Evolutionary conservation across 2,329 filamentous ascomycete genomes (phyloP), one percentile per base, ranked within the genome.

Genomic region (Fusarium xyrophilum): DNA sequence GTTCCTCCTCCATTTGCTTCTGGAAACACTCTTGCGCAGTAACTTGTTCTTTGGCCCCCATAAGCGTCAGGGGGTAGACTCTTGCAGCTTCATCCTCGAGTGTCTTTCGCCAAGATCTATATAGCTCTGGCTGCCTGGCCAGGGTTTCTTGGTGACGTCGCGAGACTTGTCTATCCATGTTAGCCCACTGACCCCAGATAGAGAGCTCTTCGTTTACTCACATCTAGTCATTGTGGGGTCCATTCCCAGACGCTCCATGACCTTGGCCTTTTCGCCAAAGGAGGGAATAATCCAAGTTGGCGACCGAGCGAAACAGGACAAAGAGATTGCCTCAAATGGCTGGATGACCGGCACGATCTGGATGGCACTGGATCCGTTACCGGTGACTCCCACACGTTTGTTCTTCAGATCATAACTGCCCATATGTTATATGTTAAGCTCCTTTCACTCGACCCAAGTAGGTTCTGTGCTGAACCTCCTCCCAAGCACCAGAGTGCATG

Each of bases 391-490:
- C n/a, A 47, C 44, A 3, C 27, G 44, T 23, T 32, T 32, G 14
- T 32, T 47, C 5, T 10, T 32, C 14, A 47, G 12, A 11, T 47
- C 44, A 0, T 11, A 47, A 32, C 44, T 47, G 5, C 7, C 10
- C 7, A 17, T 17, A 1, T 23, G 27, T 47, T 17, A 17, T 17
- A 1, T 23, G 27, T 47, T 17, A 32, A 13, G 2, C 5, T 21
- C 1, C 6, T 9, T 32, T 21, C 14, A 4, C 0, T 7, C 9
- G 7, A 17, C 2, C 10, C 0, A 32, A 9, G 2, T 7, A 1
- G 4, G 17, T 0, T 5, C 13, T 32, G 11, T 19, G 19, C 27
- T 32, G 2, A 47, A 27, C 27, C 32, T 7, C 32, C 44, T 47
- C 44, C 44, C 44, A 47, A 23, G 44, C 44, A 47, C 44, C 44